Base-by-base conservation (phyloP, 352 stramenopile species). In the Phytopythium cucurbitacearum region DNA sequence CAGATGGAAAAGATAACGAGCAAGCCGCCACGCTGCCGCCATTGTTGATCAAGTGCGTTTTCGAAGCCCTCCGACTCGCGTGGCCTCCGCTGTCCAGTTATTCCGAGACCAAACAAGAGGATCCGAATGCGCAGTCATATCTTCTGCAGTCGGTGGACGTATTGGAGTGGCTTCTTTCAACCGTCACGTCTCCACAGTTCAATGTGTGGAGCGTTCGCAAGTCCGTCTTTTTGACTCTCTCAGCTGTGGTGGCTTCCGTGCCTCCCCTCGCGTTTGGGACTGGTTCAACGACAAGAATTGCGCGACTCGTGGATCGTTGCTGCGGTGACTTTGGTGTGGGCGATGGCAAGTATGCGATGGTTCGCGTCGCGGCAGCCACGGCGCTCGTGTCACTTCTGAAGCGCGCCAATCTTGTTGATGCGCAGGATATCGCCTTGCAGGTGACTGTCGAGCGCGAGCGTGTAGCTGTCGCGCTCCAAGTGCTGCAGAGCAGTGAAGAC, bases 161-260 rank as follows among this genome's bases (percentile, higher is more conserved):
- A 5, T 54, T 88, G 3, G 36, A 61, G 57, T 93, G 78, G 80
- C 55, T 93, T 15, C 72, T 72, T 36, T 16, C 47, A n/a, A 73
- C 58, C 34, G 48, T 85, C 1, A 43, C 59, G 6, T 64, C 67
- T 0, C 56, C 70, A 3, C 52, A 65, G 16, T 71, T 85, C 16
- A 69, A 83, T 33, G 75, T 71, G 4, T 91, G 83, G 83, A 93
- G 83, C 48, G 53, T 91, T 8, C 80, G 80, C 3, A 76, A 71
- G 40, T 71, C 78, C 4, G 67, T 83, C 8, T 89, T 90, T 42
- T 53, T 60, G 21, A 60, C 65, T 2, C 56, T 84, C 5, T 51
- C 63, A 7, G 62, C 57, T 0, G 64, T 93, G 13, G 52, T 76
- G 3, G 49, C 56, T 3, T 60, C 59, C 51, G 72, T 64, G 5